Percentiles rank a stretch among this genome's conserved stretches.
phyloP scores from a whole-genome alignment of 192 early-diverging fungal genomes.

The Linderina pennispora region DNA sequence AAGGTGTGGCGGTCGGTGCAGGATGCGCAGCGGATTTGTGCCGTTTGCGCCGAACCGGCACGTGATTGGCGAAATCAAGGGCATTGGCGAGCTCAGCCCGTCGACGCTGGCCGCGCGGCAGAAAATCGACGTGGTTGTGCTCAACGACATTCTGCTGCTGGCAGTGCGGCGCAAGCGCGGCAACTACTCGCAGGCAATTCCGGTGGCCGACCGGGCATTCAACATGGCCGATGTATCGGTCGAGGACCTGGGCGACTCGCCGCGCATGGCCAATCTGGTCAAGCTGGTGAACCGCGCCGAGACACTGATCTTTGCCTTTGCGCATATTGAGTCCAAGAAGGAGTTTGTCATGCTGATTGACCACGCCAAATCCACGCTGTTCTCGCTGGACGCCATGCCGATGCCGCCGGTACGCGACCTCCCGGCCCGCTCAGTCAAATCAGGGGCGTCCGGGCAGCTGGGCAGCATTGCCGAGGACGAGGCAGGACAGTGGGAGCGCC shows the following conservation, averaged over 20 bases:
- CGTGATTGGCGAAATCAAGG: constrained; percentile 65
- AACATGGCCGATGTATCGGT: constrained; percentile 69
- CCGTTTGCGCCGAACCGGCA: constrained; percentile 65
- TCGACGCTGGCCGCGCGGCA: constrained; percentile 68
- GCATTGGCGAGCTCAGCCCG: constrained; percentile 74
- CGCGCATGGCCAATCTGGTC: constrained; percentile 71
- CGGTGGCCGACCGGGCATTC: constrained; percentile 82
- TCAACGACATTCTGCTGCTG: constrained; percentile 81
- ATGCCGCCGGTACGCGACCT: constrained; percentile 17
- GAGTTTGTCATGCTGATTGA: constrained; percentile 43
- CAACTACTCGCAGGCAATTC: constrained; percentile 55
- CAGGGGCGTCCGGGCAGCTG: constrained; percentile 2
- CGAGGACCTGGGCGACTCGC: constrained; percentile 77
- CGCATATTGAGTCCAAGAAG: constrained; percentile 32
- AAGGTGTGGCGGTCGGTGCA: constrained; percentile 41
- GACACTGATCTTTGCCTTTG: constrained; percentile 59
- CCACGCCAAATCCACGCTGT: constrained; percentile 31
- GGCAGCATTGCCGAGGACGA: constrained; percentile 8
- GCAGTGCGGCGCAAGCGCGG: constrained; percentile 72
- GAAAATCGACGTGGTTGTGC: constrained; percentile 69
- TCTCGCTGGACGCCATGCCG: constrained; percentile 18
- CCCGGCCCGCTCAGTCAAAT: not conserved
- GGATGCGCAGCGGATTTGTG: constrained; percentile 54
- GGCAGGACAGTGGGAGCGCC: constrained; percentile 4
- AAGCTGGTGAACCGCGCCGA: constrained; percentile 83